phyloP scores from a whole-genome alignment of 2,329 filamentous ascomycete species.

The Xylaria sp. region DNA sequence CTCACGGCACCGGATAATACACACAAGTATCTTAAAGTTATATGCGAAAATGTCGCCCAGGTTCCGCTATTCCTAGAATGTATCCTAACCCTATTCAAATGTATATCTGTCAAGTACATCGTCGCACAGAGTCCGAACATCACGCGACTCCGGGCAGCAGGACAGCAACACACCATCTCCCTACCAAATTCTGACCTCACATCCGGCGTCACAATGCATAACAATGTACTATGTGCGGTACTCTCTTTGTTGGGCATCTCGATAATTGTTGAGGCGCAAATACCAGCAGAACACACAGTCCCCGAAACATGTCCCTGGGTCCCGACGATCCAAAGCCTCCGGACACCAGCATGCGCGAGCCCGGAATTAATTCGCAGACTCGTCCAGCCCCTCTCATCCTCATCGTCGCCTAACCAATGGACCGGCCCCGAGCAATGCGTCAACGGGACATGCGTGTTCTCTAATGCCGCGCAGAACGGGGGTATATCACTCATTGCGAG shows the following conservation, averaged over 20 bases:
- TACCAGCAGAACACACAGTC: neutral
- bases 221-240: constrained; percentile 6
- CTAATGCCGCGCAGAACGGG: constrained; percentile 30
- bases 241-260: neutral
- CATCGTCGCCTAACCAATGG: constrained; percentile 25
- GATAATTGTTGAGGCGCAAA: neutral
- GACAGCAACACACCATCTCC: neutral
- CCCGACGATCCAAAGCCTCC: constrained; percentile 19
- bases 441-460: constrained; percentile 37
- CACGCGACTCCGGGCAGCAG: neutral
- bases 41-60: neutral
- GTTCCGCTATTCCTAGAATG: neutral
- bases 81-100: neutral
- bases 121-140: neutral
- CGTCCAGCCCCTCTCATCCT: neutral
- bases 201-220: constrained; percentile 2
- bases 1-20: neutral
- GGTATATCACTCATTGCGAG: constrained; percentile 37
- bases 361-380: constrained; percentile 12
- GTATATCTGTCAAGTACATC: neutral
- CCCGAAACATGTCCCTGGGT: constrained; percentile 29
- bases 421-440: constrained; percentile 35
- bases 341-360: constrained; percentile 25
- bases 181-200: neutral
- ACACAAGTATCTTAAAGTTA: neutral